Conservation (phyloP, 306 rosid species). For the Cicer cuneatum region DNA sequence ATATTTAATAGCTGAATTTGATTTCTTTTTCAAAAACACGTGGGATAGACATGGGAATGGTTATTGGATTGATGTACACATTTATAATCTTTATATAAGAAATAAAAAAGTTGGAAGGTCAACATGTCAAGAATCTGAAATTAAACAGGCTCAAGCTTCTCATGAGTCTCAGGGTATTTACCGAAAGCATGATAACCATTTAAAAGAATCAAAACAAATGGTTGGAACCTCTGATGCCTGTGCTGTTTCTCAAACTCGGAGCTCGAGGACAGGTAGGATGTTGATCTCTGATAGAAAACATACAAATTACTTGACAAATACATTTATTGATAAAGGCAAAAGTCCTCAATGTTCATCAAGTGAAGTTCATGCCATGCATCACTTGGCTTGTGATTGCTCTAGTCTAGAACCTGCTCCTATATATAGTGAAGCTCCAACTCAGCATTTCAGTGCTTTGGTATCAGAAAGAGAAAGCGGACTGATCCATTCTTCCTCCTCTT, state of each 20-base stretch:
- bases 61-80: slow-evolving; percentile 61
- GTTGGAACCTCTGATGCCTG: slow-evolving; percentile 43
- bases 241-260: slow-evolving; percentile 48
- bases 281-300: slow-evolving; percentile 50
- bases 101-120: slow-evolving; percentile 40
- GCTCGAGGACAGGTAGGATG: slow-evolving; percentile 46
- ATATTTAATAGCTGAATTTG: slow-evolving; percentile 60
- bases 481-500: background rate
- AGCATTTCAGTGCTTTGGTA: slow-evolving; percentile 37
- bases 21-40: slow-evolving; percentile 72
- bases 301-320: slow-evolving; percentile 41
- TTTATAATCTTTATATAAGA: slow-evolving; percentile 49
- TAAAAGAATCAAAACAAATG: slow-evolving; percentile 39
- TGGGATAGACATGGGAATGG: slow-evolving; percentile 89
- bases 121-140: slow-evolving; percentile 50
- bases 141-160: slow-evolving; percentile 39
- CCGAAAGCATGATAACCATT: slow-evolving; percentile 47
- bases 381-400: slow-evolving; percentile 58
- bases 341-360: slow-evolving; percentile 48
- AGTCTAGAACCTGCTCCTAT: slow-evolving; percentile 66
- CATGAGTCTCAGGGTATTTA: slow-evolving; percentile 26
- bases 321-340: slow-evolving; percentile 46
- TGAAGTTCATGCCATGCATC: slow-evolving; percentile 55
- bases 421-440: slow-evolving; percentile 58
- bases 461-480: slow-evolving; percentile 49